Conservation (phyloP, 768 basidiomycete species). For the Lentinula sp. region DNA sequence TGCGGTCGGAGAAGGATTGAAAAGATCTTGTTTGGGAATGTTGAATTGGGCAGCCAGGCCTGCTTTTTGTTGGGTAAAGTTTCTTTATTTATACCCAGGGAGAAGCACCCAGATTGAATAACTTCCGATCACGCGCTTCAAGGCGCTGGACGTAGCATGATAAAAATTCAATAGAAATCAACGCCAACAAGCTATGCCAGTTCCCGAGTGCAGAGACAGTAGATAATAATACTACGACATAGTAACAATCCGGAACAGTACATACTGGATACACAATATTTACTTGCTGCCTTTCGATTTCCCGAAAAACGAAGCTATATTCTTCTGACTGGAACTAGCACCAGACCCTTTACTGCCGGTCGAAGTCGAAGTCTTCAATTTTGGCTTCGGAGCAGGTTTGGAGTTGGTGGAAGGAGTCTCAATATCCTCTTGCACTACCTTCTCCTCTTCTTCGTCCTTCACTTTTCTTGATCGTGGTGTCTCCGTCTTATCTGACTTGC, state of each 20-base stretch:
- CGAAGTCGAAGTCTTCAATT: slow-evolving; percentile 7
- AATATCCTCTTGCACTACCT: neutral
- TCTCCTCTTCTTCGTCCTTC: neutral
- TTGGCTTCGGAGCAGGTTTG: neutral
- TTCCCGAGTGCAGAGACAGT: no score
- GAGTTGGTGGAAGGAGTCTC: neutral
- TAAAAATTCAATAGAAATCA: no score
- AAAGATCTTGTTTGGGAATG: neutral
- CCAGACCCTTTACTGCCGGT: slow-evolving; percentile 1
- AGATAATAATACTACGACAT: no score
- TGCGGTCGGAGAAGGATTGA: neutral
- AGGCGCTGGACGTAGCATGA: neutral
- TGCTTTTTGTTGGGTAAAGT: neutral
- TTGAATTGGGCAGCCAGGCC: neutral
- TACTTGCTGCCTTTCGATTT: slow-evolving; percentile 14
- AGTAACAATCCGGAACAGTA: no score
- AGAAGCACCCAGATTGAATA: neutral
- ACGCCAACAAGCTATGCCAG: no score
- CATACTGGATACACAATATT: neutral
- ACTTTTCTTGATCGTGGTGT: slow-evolving; percentile 18
- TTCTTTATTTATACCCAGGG: neutral
- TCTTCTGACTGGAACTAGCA: slow-evolving; percentile 17
- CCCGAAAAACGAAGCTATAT: slow-evolving; percentile 31
- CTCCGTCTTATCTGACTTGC: slow-evolving; percentile 16
- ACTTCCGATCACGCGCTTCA: neutral